Percentiles rank a stretch among this genome's conserved stretches.
These are phyloP conservation scores for Ganoderma multipileum DNA, from an alignment of 1,284 basidiomycete species.

Conservation along the genomic window DNA sequence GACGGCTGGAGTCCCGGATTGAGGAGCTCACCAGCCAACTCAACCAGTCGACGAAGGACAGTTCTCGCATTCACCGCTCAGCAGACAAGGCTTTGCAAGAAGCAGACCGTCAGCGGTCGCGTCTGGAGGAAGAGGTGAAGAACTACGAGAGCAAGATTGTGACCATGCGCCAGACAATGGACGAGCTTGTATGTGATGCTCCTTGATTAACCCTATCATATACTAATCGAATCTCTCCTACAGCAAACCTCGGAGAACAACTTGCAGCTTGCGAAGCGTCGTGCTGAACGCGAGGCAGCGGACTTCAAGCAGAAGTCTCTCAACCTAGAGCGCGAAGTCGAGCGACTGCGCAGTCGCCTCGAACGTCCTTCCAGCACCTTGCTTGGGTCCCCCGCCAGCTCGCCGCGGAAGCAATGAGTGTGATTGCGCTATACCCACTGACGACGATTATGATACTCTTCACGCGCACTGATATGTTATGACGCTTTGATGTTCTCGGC, in stretches of 20 bases:
- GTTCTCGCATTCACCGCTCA: conserved; percentile 53
- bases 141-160: conserved; percentile 63
- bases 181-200: conserved; percentile 58
- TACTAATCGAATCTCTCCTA: background rate
- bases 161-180: conserved; percentile 62
- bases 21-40: conserved; percentile 77
- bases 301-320: conserved; percentile 77
- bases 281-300: conserved; percentile 76
- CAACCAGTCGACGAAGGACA: conserved; percentile 56
- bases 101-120: conserved; percentile 62
- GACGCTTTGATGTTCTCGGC: conserved; percentile 8
- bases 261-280: conserved; percentile 73
- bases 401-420: conserved; percentile 39
- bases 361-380: conserved; percentile 43
- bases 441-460: conserved; percentile 19
- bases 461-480: conserved; percentile 21
- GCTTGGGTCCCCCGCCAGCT: conserved; percentile 41
- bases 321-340: conserved; percentile 73
- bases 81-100: conserved; percentile 67
- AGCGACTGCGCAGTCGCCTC: conserved; percentile 70
- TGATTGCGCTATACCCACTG: conserved; percentile 15
- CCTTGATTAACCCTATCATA: background rate
- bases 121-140: conserved; percentile 71
- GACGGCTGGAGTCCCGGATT: conserved; percentile 70
- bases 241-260: conserved; percentile 77